Base-by-base conservation (phyloP, 2,329 filamentous ascomycete genomes). In the Hypoxylon sp. region DNA sequence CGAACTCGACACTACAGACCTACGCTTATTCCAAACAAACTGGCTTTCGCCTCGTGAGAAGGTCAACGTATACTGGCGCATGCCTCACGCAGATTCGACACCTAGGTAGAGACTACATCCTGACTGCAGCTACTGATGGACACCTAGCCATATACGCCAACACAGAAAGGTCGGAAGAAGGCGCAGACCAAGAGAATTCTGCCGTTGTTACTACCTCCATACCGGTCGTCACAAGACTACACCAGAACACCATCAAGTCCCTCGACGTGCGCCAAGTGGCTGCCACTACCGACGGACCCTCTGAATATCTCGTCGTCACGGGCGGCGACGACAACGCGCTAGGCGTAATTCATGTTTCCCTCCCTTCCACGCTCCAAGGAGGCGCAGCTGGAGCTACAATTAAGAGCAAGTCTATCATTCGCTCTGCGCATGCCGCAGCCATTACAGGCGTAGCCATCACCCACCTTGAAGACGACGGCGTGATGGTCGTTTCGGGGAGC, bases 311-410 rank as follows among this genome's bases (percentile, higher is more conserved):
- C 0, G 76, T 97, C 17, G 79, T 93, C 3, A 94, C 93, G 0
- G 94, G 93, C 27, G 94, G 96, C 22, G 96, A 99, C 74, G 96
- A 98, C 79, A 96, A 96, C 69, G 91, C 91, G 2, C 79, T 98
- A 0, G 90, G 87, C 0, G 61, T 80, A 6, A 46, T 64, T 35
- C 77, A 73, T 42, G 74, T 77, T 13, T 74, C 3, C 44, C 37
- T 59, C n/a, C 68, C 27, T 13, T 30, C 64, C 11, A 31, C 73
- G 6, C 37, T 48, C 22, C 48, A 25, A 25, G 22, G 37, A 13
- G 30, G 63, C 27, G n/a, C 27, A 13, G 3, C 55, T 37, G n/a
- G 17, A 10, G 3, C 53, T 44, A 66, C 62, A 25, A 40, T 77
- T 56, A 61, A 63, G 20, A 66, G 61, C 50, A 76, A 74, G 61